Conservation (phyloP, 805 yeast species). For the Metschnikowia gelsemii region DNA sequence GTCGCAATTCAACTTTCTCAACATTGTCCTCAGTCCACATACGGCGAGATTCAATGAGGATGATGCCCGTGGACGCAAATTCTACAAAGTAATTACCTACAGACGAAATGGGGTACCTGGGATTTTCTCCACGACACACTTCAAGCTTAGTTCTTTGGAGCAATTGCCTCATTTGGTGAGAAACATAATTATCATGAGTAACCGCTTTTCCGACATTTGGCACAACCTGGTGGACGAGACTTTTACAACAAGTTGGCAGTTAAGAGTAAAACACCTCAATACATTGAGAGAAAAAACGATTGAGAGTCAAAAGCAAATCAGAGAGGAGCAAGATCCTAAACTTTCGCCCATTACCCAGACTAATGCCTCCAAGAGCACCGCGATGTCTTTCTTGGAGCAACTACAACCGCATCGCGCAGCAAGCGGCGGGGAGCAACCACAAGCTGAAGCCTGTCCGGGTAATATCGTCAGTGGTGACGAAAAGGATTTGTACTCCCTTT, state of each 20-base stretch:
- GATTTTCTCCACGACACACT: slow-evolving; percentile 70
- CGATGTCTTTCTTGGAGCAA: slow-evolving; percentile 36
- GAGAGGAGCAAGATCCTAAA: slow-evolving; percentile 25
- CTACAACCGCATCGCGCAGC: slow-evolving; percentile 19
- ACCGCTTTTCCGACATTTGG: slow-evolving; percentile 76
- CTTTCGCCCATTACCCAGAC: background rate
- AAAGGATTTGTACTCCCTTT: slow-evolving; percentile 23
- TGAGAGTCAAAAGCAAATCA: slow-evolving; percentile 27
- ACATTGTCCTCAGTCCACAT: slow-evolving; percentile 73
- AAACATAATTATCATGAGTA: slow-evolving; percentile 62
- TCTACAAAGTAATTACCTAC: slow-evolving; percentile 62
- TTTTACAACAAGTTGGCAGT: slow-evolving; percentile 65
- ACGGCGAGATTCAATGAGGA: slow-evolving; percentile 18
- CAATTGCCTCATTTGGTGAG: slow-evolving; percentile 65
- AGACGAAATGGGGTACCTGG: slow-evolving; percentile 73
- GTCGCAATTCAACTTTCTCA: slow-evolving; percentile 81
- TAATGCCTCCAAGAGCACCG: slow-evolving; percentile 19
- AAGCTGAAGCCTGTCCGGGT: slow-evolving; percentile 1
- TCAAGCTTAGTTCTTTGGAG: slow-evolving; percentile 62
- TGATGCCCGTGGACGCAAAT: slow-evolving; percentile 20
- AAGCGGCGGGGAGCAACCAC: slow-evolving; percentile 3
- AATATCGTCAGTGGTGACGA: slow-evolving; percentile 6
- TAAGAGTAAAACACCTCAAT: slow-evolving; percentile 56
- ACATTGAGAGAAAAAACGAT: slow-evolving; percentile 30
- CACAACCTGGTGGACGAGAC: slow-evolving; percentile 49